Evolutionary conservation across 345 rosid genomes (phyloP), one percentile per base, ranked within the genome.

Genomic region (Punica granatum): DNA sequence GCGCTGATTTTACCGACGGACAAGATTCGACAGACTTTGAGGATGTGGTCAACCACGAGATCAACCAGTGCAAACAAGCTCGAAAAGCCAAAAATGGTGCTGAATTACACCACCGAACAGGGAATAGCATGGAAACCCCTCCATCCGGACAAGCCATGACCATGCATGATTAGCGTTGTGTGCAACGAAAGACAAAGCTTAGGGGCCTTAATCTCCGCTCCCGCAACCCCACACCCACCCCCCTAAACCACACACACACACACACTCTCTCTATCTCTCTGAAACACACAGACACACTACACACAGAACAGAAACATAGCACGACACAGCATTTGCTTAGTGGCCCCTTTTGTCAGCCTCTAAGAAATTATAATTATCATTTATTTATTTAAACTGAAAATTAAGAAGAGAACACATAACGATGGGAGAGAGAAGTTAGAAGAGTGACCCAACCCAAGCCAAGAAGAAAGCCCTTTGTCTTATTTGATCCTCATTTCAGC

Each of bases 131-230:
- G n/a, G n/a, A n/a, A n/a, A n/a, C n/a, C n/a, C n/a, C n/a, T n/a
- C n/a, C n/a, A n/a, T n/a, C n/a, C n/a, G n/a, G n/a, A n/a, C n/a
- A n/a, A n/a, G n/a, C n/a, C n/a, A n/a, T n/a, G n/a, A n/a, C n/a
- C n/a, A 8, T 44, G 1, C 28, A 30, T 16, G 58, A n/a, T 51
- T n/a, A 51, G 58, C 23, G 28, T 43, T 43, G 16, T 44, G 51
- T 44, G n/a, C n/a, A n/a, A n/a, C n/a, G n/a, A n/a, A 19, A 16
- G 19, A n/a, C n/a, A n/a, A 23, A 46, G 23, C 58, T 51, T 23
- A 51, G 12, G n/a, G 28, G 10, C 58, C 68, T 65, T 65, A 65
- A 65, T 65, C 59, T 46, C 58, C 67, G 19, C 51, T 15, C 67
- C 25, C n/a, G n/a, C n/a, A n/a, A 30, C 67, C 51, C 2, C 48